Percentiles rank a stretch among this genome's conserved stretches.
These are phyloP conservation scores for Diplotaxis tenuifolia DNA, from an alignment of 345 rosid species.

Conservation along the genomic window DNA sequence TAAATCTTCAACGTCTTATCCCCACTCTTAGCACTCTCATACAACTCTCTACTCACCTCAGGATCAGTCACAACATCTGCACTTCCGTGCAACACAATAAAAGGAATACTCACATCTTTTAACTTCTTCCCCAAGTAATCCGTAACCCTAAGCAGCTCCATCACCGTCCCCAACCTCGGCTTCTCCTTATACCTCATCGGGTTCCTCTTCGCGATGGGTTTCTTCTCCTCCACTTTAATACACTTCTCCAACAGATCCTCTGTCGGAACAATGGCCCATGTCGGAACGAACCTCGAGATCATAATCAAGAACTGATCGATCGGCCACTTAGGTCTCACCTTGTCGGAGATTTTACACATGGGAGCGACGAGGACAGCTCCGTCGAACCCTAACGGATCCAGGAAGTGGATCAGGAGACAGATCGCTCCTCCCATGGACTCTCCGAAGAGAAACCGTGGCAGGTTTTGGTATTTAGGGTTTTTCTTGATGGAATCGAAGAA, in stretches of 20 bases:
- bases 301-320: conserved; percentile 51
- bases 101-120: conserved; percentile 56
- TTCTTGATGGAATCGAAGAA: conserved; percentile 54
- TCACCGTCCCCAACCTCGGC: conserved; percentile 78
- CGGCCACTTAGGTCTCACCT: conserved; percentile 76
- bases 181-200: conserved; percentile 70
- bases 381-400: conserved; percentile 50
- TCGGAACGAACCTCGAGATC: conserved; percentile 67
- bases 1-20: conserved; percentile 70
- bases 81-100: conserved; percentile 67
- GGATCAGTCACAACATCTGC: conserved; percentile 83
- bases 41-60: conserved; percentile 58
- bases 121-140: conserved; percentile 49
- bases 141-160: conserved; percentile 69
- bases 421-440: conserved; percentile 92
- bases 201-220: conserved; percentile 51
- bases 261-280: conserved; percentile 70
- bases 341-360: conserved; percentile 82
- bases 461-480: conserved; percentile 36
- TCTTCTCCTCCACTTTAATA: conserved; percentile 63
- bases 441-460: conserved; percentile 66
- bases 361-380: conserved; percentile 81
- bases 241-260: conserved; percentile 60
- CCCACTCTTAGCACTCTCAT: conserved; percentile 47
- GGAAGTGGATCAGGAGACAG: conserved; percentile 57